Base-by-base conservation (phyloP, 2,329 filamentous ascomycete species). In the Arthrobotrys iridis region DNA sequence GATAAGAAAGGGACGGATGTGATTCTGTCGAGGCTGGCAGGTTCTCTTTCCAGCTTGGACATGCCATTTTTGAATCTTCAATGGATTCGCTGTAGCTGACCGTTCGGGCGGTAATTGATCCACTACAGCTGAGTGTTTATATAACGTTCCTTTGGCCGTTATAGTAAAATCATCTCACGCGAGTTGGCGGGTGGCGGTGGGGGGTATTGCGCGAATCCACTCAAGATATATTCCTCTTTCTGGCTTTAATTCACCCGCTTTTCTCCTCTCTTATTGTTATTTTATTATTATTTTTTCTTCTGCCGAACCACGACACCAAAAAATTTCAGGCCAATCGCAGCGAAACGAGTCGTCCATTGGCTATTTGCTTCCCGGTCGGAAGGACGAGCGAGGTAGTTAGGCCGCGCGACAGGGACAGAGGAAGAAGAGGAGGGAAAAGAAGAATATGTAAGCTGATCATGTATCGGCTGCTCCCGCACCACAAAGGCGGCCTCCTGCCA, bases 381-480 rank as follows among this genome's bases (percentile, higher is more conserved):
- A 13, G n/a, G 26, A 22, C 28, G 15, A 55, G 28, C 15, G 13
- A 50, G 15, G 24, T 24, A 37, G 18, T 28, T 22, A 4, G 28
- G 22, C 1, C 11, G 8, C n/a, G 50, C 8, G 30, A 18, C 28
- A 37, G 4, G 10, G 4, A 30, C n/a, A 20, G 50, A 18, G 28
- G 40, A 6, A 18, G 11, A 43, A 1, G 40, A 33, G 28, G 4
- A 33, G 10, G 28, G 28, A 33, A 33, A 33, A n/a, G n/a, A 4
- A 33, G 28, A 10, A 33, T 33, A 33, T 33, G 45, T 7, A n/a
- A 15, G 18, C 20, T 22, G 55, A 40, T 22, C 45, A 67, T 67
- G 62, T 64, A 67, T 60, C 60, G 63, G 35, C 57, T 74, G 46
- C 35, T 74, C 70, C 41, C 33, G 28, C 70, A 46, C 62, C 70